Evolutionary conservation across 2,329 filamentous ascomycete genomes (phyloP), one percentile per base, ranked within the genome.

Genomic region (Apiospora hydei): DNA sequence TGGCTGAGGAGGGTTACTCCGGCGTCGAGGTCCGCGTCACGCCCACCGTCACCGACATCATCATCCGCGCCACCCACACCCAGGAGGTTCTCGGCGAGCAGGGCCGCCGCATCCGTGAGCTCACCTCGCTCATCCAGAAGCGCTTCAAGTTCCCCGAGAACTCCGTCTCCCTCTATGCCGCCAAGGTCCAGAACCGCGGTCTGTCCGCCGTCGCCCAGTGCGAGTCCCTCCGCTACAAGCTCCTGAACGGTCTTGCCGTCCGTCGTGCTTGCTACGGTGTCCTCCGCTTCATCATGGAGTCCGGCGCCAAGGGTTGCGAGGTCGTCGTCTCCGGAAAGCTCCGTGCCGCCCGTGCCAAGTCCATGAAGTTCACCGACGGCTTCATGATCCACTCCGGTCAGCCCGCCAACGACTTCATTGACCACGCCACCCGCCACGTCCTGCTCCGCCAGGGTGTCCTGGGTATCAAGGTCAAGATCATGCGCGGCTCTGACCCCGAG

Each of bases 381-480:
- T 99, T 99, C 94, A 99, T 99, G 96, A 99, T 99, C 89, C 96
- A 99, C 94, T 99, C 96, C 83, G 96, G 96, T 88, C 96, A 99
- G 87, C 96, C 96, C 83, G 96, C 96, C 84, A 96, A 97, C 89
- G 96, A 99, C 89, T 99, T 99, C 90, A 99, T 99, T 86, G 96
- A 99, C 91, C 91, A 88, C 83, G 97, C 97, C 81, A 98, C 96
- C 83, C 96, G 96, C 82, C 96, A 99, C 94, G 96, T 99, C 82
- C 95, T 99, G 79, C 95, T 99, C 87, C 94, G 97, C 88, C 96
- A 99, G 91, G 96, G 96, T 94, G 96, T 99, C 79, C 90, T 99
- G 79, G 96, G 96, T 89, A 99, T 99, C 90, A 99, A 99, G 92
- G 96, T 99, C 88, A 99, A 99, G 95, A 99, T 99, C 89, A 99